Conservation (phyloP, 352 stramenopile genomes). For the Phytophthora citrophthora region DNA sequence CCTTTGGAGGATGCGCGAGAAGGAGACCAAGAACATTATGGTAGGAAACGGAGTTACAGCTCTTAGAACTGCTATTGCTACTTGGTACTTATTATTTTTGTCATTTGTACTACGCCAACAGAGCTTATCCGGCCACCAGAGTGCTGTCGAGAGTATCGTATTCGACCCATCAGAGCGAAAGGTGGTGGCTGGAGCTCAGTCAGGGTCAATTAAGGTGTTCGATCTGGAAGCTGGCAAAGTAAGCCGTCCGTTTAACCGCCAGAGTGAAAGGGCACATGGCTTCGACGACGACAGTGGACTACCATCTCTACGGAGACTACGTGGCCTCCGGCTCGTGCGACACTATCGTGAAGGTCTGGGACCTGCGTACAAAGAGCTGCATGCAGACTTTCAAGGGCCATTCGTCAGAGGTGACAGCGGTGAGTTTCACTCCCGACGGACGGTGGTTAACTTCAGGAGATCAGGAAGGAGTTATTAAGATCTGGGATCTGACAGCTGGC, state of each 20-base stretch:
- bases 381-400: constrained; percentile 90
- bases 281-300: constrained; percentile 80
- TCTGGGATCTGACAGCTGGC: constrained; percentile 86
- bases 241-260: constrained; percentile 75
- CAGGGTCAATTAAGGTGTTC: constrained; percentile 87
- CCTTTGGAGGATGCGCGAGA: constrained; percentile 86
- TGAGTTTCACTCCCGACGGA: constrained; percentile 83
- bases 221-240: constrained; percentile 84
- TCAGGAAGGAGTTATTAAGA: constrained; percentile 77
- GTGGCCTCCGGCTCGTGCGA: constrained; percentile 83
- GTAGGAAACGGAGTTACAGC: constrained; percentile 26
- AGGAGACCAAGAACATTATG: constrained; percentile 91
- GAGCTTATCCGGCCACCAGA: constrained; percentile 81
- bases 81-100: too few relatives aligned
- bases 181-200: constrained; percentile 76
- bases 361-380: constrained; percentile 84
- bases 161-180: constrained; percentile 84
- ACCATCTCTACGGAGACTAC: constrained; percentile 88
- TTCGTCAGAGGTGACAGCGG: constrained; percentile 73
- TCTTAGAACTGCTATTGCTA: not conserved
- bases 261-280: constrained; percentile 89
- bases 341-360: constrained; percentile 89
- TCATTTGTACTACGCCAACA: constrained; percentile 21
- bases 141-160: constrained; percentile 77
- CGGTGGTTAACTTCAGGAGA: constrained; percentile 85